Evolutionary conservation across 129 eudicot species (phyloP), one percentile per base, ranked within the genome.

Genomic region (Apium graveolens): DNA sequence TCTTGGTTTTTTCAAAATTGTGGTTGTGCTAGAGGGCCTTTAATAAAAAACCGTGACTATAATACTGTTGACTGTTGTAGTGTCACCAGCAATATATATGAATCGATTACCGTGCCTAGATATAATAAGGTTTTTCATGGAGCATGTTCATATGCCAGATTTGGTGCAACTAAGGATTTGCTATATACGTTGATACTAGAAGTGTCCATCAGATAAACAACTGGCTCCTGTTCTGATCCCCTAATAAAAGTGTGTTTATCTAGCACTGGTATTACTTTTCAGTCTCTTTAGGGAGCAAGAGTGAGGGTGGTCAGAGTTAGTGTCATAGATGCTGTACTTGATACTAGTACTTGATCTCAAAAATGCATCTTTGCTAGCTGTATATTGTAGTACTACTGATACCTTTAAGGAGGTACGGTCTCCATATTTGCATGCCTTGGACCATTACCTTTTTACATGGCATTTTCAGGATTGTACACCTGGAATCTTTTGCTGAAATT

Each of bases 281-380:
- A 31, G 38, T 12, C 14, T 8, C 13, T 12, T 12, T 9, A 29
- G 34, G 11, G 14, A 29, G 39, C 5, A 66, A 66, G 39, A 66
- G 31, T 66, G 21, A 68, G 72, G 13, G 38, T 12, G 72, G 9
- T 34, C 65, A 57, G 68, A 60, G 32, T 68, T 32, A 4, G 16
- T 68, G 42, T 29, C 39, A 68, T 68, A 31, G 35, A 68, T 32
- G 42, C n/a, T 32, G 38, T 68, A 68, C 73, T 32, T 31, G 72
- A 66, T 14, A 1, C 32, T 31, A 68, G 41, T 29, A 68, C 42
- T 29, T 13, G 24, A n/a, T 57, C 14, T 55, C 4, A 57, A 29
- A 57, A 24, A n/a, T n/a, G n/a, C n/a, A n/a, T n/a, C n/a, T n/a
- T n/a, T n/a, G 68, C 32, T 60, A 60, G 68, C 68, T 60, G 68